Percentiles rank a stretch among this genome's conserved stretches.
These are phyloP conservation scores for Corymbia citriodora DNA, from an alignment of 441 rosid species.

Conservation along the genomic window DNA sequence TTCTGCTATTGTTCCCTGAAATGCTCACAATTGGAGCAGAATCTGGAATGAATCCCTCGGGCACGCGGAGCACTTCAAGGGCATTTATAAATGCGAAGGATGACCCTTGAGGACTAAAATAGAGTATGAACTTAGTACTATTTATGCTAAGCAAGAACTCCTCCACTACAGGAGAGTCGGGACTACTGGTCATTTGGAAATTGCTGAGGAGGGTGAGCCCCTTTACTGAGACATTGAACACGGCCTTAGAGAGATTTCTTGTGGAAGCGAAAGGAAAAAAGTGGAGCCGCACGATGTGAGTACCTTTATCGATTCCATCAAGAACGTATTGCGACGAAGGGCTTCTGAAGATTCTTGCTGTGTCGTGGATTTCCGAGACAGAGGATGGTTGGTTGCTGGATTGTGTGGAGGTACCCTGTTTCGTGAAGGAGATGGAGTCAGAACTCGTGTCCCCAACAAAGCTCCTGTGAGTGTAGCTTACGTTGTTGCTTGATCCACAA, in stretches of 20 bases:
- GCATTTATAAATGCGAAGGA: background rate
- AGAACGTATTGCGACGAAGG: background rate
- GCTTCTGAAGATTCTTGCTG: background rate
- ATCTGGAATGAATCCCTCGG: background rate
- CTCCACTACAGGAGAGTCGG: background rate
- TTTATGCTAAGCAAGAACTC: background rate
- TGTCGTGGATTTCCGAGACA: background rate
- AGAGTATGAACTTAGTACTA: background rate
- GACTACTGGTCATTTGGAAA: background rate
- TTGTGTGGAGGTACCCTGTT: background rate
- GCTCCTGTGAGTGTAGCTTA: background rate
- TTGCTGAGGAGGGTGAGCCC: background rate
- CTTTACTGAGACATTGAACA: background rate
- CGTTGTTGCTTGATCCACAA: conserved; percentile 23
- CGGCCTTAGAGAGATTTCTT: background rate
- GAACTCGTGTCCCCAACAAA: conserved; percentile 25
- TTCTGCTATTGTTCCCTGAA: too few species aligned
- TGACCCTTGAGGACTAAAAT: background rate
- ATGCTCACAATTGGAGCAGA: background rate
- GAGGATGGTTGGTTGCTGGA: background rate
- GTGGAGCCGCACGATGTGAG: background rate
- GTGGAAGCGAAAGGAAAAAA: background rate
- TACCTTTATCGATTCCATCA: background rate
- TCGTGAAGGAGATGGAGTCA: background rate
- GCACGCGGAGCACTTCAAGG: background rate